These are phyloP conservation scores for Jatropha curcas DNA, from an alignment of 345 rosid species.

Conservation along the genomic window DNA sequence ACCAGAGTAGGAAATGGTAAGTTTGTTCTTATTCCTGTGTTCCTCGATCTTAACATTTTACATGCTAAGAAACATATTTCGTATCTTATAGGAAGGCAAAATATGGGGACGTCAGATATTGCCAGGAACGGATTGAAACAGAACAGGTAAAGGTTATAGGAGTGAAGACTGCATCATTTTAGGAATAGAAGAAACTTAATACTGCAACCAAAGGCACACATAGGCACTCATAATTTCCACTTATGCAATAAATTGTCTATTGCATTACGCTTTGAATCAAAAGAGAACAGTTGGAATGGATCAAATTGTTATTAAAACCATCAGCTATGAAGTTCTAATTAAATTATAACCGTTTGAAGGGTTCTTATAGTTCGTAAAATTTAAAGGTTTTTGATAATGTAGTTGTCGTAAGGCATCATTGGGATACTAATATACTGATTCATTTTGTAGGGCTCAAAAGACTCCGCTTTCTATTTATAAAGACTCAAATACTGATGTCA, in stretches of 20 bases:
- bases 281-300: background rate
- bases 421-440: background rate
- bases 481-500: constrained; percentile 43
- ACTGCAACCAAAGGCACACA: too few species aligned
- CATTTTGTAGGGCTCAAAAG: constrained; percentile 44
- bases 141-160: constrained; percentile 48
- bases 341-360: too few species aligned
- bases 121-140: constrained; percentile 49
- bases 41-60: constrained; percentile 8
- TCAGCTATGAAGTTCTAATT: too few species aligned
- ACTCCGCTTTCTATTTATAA: constrained; percentile 58
- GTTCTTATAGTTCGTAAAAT: too few species aligned
- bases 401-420: background rate
- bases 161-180: background rate
- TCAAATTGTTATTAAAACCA: background rate
- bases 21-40: constrained; percentile 27
- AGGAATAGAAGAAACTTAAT: background rate
- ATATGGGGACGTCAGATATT: constrained; percentile 36
- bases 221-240: too few species aligned
- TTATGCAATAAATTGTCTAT: background rate
- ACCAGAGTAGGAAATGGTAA: constrained; percentile 59
- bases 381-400: too few species aligned
- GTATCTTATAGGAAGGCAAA: constrained; percentile 48
- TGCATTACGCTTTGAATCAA: background rate
- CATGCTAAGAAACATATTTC: constrained; percentile 8